These are phyloP conservation scores for Carex scoparia DNA, from an alignment of 176 grass and related monocot genomes.

Conservation along the genomic window DNA sequence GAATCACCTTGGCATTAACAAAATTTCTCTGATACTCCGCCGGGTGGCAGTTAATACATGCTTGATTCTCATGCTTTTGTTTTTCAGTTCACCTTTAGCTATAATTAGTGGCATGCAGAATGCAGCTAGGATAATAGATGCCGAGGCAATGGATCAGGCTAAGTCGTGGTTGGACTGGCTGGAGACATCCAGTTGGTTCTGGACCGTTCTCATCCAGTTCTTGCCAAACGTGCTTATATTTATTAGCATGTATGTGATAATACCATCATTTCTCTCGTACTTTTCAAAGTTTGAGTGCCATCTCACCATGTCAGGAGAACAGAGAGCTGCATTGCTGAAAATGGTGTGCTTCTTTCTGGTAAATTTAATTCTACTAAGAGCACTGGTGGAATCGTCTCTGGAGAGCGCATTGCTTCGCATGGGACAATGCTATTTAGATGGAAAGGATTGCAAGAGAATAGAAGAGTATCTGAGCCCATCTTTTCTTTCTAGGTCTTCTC, in stretches of 20 bases:
- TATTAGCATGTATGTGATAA: conserved; percentile 97
- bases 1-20: conserved; percentile 89
- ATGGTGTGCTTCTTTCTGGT: conserved; percentile 99
- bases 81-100: conserved; percentile 88
- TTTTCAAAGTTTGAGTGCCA: conserved; percentile 99
- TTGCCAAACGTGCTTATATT: conserved; percentile 93
- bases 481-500: conserved; percentile 85
- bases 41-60: conserved; percentile 83
- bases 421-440: conserved; percentile 88
- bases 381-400: conserved; percentile 81
- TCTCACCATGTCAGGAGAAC: conserved; percentile 87
- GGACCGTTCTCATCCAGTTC: conserved; percentile 85
- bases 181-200: conserved; percentile 88
- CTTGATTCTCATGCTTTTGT: conserved; percentile 85
- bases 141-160: conserved; percentile 95
- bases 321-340: conserved; percentile 92
- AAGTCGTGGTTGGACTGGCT: conserved; percentile 92
- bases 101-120: conserved; percentile 88
- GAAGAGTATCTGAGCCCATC: conserved; percentile 94
- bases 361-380: conserved; percentile 91
- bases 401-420: conserved; percentile 85
- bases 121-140: conserved; percentile 80
- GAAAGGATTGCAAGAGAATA: conserved; percentile 78
- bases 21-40: conserved; percentile 60
- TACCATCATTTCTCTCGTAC: conserved; percentile 80